A percentile compares a stretch with the other conserved stretches of the same genome.
phyloP scores from a whole-genome alignment of 805 yeast genomes.

The Wickerhamiella australiensis region DNA sequence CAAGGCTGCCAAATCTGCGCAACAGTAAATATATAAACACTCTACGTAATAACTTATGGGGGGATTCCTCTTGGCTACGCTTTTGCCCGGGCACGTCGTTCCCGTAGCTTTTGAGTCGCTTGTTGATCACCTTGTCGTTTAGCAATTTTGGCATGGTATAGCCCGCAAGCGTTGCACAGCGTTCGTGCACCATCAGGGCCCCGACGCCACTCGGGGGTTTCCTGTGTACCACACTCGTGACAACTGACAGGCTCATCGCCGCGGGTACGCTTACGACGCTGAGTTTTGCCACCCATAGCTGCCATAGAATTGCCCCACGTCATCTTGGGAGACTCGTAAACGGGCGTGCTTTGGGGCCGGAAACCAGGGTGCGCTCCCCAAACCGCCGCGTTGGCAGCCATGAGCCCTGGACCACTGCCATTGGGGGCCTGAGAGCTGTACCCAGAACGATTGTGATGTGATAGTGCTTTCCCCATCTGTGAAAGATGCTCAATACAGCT shows the following conservation, averaged over 20 bases:
- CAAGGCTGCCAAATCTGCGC: slow-evolving; percentile 38
- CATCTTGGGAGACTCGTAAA: slow-evolving; percentile 4
- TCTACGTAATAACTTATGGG: slow-evolving; percentile 1
- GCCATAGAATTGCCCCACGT: background rate
- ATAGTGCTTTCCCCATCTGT: background rate
- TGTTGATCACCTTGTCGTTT: slow-evolving; percentile 42
- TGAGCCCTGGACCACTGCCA: background rate
- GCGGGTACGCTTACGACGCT: slow-evolving; percentile 13
- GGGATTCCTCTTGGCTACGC: background rate
- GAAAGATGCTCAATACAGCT: background rate
- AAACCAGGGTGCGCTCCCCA: background rate
- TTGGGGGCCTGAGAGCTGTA: background rate
- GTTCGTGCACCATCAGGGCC: slow-evolving; percentile 71
- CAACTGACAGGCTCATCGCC: slow-evolving; percentile 25
- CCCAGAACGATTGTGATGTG: background rate
- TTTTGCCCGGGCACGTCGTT: slow-evolving; percentile 1
- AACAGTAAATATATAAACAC: slow-evolving; percentile 20
- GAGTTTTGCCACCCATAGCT: slow-evolving; percentile 8
- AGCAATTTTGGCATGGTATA: slow-evolving; percentile 55
- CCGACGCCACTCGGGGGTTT: slow-evolving; percentile 75
- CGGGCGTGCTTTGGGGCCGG: slow-evolving; percentile 6
- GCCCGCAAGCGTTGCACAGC: slow-evolving; percentile 74
- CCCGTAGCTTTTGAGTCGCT: slow-evolving; percentile 6
- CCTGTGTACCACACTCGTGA: slow-evolving; percentile 40
- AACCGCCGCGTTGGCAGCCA: background rate